A percentile compares a stretch with the other conserved stretches of the same genome.
Conservation (phyloP, 352 stramenopile genomes). For the Globisporangium okanoganense region DNA sequence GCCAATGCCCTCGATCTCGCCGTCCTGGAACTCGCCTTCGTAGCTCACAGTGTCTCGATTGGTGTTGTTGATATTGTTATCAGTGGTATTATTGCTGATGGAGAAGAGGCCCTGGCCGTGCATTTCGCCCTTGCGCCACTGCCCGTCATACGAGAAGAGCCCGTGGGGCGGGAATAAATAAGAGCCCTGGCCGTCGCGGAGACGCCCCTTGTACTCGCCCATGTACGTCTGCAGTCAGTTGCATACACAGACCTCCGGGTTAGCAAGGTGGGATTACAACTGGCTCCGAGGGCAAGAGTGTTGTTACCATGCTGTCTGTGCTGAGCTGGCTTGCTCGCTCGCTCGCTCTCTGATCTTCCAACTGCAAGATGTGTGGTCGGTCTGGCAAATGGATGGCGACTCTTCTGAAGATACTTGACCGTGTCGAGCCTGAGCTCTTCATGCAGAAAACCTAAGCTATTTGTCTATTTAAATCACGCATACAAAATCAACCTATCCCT, state of each 20-base stretch:
- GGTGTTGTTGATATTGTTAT: conserved; percentile 11
- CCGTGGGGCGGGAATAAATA: conserved; percentile 40
- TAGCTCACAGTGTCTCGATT: conserved; percentile 18
- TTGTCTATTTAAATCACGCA: background rate
- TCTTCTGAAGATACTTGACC: background rate
- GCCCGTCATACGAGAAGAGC: conserved; percentile 58
- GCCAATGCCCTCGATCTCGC: conserved; percentile 59
- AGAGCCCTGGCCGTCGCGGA: conserved; percentile 40
- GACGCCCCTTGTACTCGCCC: conserved; percentile 30
- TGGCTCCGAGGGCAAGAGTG: background rate
- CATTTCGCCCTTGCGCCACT: conserved; percentile 63
- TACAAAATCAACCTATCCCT: too few relatives aligned
- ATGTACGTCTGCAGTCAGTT: conserved; percentile 26
- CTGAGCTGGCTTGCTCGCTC: too few relatives aligned
- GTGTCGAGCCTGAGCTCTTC: background rate
- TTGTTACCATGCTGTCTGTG: background rate
- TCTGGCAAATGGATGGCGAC: too few relatives aligned
- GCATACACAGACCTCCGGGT: too few relatives aligned
- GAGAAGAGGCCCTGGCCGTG: conserved; percentile 42
- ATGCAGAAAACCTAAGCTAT: background rate
- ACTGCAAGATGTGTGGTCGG: too few relatives aligned
- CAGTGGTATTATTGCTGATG: conserved; percentile 17
- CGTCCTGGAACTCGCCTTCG: conserved; percentile 49
- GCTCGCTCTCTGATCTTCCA: too few relatives aligned
- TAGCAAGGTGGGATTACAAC: background rate